Percentiles rank a stretch among this genome's conserved stretches.
Evolutionary conservation across 1,284 basidiomycete species (phyloP).

Genomic region (Austroboletus rostrupii): DNA sequence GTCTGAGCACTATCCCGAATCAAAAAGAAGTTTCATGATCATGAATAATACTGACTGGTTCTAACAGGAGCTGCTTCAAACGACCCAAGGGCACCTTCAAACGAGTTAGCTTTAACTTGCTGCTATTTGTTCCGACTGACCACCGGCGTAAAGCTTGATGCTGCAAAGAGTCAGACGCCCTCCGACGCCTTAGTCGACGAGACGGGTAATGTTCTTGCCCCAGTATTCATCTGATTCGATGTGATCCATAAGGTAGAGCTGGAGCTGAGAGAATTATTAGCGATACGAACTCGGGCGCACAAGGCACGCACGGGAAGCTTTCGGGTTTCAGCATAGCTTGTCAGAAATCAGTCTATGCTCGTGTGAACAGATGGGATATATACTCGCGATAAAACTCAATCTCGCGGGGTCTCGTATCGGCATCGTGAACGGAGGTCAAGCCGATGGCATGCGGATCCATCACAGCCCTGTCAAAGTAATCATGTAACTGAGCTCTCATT

Average conservation of each 20-base stretch:
- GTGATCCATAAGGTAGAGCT: conserved; percentile 76
- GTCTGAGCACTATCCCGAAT: conserved; percentile 61
- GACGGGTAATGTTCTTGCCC: conserved; percentile 56
- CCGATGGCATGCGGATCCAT: conserved; percentile 70
- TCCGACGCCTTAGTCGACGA: conserved; percentile 60
- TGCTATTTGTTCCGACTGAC: conserved; percentile 30
- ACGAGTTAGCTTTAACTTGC: conserved; percentile 5
- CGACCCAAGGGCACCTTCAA: conserved; percentile 78
- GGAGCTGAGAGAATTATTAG: conserved; percentile 42
- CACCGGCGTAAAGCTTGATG: conserved; percentile 83
- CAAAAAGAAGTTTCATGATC: background rate
- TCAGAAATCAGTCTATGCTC: conserved; percentile 1
- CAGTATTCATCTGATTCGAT: conserved; percentile 60
- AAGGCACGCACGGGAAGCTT: conserved; percentile 55
- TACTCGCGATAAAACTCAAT: conserved; percentile 69
- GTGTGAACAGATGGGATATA: conserved; percentile 12
- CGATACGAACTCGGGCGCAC: background rate
- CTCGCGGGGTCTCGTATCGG: conserved; percentile 48
- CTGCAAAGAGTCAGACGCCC: conserved; percentile 67
- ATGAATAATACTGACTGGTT: conserved; percentile 42
- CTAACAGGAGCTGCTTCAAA: conserved; percentile 86
- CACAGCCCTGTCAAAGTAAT: conserved; percentile 63
- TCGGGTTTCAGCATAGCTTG: conserved; percentile 55
- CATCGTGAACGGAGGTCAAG: conserved; percentile 83
- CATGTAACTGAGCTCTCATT: conserved; percentile 53